Percentiles rank a stretch among this genome's conserved stretches.
Conservation (phyloP, 129 eudicot species). For the Mikania micrantha region DNA sequence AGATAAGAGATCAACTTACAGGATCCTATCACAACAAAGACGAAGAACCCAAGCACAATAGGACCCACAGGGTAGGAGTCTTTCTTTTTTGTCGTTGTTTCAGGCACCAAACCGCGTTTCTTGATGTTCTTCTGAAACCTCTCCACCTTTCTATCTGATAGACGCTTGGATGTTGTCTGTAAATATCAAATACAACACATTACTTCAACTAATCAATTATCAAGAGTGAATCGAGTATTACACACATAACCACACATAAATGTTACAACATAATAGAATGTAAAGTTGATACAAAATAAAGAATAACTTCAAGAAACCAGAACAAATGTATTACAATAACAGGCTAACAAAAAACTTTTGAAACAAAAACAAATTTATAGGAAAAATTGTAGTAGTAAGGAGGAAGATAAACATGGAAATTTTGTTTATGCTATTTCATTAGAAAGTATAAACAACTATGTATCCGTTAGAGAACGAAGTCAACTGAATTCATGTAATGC, state of each 20-base stretch:
- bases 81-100: slow-evolving; percentile 55
- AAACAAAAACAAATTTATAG: neutral
- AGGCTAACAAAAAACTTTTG: neutral
- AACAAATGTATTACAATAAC: neutral
- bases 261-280: neutral
- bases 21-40: slow-evolving; percentile 66
- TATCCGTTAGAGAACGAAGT: too few relatives aligned
- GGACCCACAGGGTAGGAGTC: slow-evolving; percentile 65
- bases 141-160: slow-evolving; percentile 65
- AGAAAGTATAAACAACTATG: too few relatives aligned
- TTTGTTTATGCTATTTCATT: too few relatives aligned
- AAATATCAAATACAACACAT: neutral
- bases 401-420: too few relatives aligned
- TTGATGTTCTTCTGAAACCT: slow-evolving; percentile 70
- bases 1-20: slow-evolving; percentile 38
- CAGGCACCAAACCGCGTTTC: slow-evolving; percentile 51
- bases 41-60: slow-evolving; percentile 53
- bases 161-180: slow-evolving; percentile 60
- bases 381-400: neutral
- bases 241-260: neutral
- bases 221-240: neutral
- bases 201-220: neutral
- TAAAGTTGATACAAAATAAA: neutral
- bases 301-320: neutral
- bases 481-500: too few relatives aligned